These are phyloP conservation scores for Hansenula sp. DNA, from an alignment of 1,139 yeast genomes.

Conservation along the genomic window DNA sequence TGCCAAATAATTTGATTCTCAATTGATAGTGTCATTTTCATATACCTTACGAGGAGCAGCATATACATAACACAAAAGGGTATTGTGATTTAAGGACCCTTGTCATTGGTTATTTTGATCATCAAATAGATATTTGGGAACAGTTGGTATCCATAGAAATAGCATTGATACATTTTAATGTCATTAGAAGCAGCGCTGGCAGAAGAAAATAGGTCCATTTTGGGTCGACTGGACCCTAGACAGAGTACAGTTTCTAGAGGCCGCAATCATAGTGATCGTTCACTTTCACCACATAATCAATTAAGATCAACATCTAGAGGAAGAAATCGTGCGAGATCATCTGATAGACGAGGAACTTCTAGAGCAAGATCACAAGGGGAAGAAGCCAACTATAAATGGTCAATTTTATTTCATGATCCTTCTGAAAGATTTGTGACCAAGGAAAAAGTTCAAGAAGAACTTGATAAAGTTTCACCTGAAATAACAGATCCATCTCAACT, in stretches of 20 bases:
- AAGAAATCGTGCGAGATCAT: conserved; percentile 15
- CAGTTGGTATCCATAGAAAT: not conserved
- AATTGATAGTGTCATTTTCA: no score
- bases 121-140: no score
- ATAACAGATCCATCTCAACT: no score
- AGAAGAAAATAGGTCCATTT: conserved; percentile 37
- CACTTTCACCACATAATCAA: conserved; percentile 5
- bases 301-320: conserved; percentile 19
- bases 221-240: conserved; percentile 28
- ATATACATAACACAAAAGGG: no score
- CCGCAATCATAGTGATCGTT: conserved; percentile 4
- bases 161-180: conserved; percentile 22
- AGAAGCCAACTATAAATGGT: conserved; percentile 27
- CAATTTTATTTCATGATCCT: conserved; percentile 45
- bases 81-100: no score
- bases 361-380: conserved; percentile 14
- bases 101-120: no score
- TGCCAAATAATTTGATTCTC: no score
- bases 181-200: conserved; percentile 43
- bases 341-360: conserved; percentile 12
- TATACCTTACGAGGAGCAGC: no score
- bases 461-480: no score
- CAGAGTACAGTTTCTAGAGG: conserved; percentile 5
- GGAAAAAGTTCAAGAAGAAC: no score
- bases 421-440: conserved; percentile 51